Evolutionary conservation across 176 grass and related monocot genomes (phyloP).

Genomic region (Stipa capillata): DNA sequence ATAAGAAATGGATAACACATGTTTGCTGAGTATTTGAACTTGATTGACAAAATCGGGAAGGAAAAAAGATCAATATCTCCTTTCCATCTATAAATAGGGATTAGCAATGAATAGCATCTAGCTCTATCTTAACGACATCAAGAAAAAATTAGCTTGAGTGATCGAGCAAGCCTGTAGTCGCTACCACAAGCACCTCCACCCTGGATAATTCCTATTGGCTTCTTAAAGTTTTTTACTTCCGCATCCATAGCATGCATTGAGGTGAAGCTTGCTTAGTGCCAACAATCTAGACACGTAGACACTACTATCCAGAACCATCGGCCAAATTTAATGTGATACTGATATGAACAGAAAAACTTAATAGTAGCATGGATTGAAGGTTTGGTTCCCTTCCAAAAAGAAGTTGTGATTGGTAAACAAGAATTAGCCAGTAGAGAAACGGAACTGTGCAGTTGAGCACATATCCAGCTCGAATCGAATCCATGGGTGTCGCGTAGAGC

Average conservation of each 20-base stretch:
- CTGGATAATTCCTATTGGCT: neutral
- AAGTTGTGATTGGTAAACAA: too few species aligned
- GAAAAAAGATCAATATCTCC: neutral
- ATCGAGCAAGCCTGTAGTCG: neutral
- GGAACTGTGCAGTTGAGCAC: neutral
- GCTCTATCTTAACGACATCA: too few species aligned
- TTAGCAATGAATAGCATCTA: neutral
- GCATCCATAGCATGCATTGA: neutral
- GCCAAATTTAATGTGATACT: neutral
- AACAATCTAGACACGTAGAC: neutral
- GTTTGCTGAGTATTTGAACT: neutral
- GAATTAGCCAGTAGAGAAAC: too few species aligned
- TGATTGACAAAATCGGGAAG: neutral
- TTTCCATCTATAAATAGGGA: conserved; percentile 2
- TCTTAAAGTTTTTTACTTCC: neutral
- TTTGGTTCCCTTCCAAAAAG: too few species aligned
- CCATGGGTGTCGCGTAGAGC: neutral
- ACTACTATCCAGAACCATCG: neutral
- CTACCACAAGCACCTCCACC: neutral
- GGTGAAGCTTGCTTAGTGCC: neutral
- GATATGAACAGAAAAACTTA: neutral
- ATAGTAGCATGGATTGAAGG: neutral
- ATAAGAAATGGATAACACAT: neutral
- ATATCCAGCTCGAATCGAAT: neutral
- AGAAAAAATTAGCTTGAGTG: neutral